phyloP scores from a whole-genome alignment of 495 filamentous ascomycete species.

The Hyphodiscus hymeniophilus region DNA sequence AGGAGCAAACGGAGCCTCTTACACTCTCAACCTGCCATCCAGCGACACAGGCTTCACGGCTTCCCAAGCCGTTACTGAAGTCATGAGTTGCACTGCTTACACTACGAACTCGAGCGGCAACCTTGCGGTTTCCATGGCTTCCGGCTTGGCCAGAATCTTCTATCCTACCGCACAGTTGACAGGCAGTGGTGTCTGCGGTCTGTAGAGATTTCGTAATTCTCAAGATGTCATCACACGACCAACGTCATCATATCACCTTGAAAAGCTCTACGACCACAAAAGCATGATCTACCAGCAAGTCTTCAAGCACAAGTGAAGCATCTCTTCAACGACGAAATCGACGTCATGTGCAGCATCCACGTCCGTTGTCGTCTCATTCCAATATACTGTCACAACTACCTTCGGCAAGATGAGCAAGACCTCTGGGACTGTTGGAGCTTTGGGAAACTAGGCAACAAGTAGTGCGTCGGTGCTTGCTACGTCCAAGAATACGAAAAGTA shows the following conservation, averaged over 20 bases:
- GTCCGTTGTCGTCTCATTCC: conserved; percentile 26
- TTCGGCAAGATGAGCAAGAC: conserved; percentile 39
- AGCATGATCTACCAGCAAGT: conserved; percentile 22
- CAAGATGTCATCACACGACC: not conserved
- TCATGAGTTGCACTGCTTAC: conserved; percentile 39
- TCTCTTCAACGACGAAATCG: conserved; percentile 36
- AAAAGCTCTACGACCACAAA: conserved; percentile 29
- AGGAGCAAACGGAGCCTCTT: conserved; percentile 36
- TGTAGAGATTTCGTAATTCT: not conserved
- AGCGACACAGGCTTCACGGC: conserved; percentile 30
- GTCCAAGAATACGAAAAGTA: conserved; percentile 12
- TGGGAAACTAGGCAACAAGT: conserved; percentile 17
- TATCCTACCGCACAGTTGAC: conserved; percentile 30
- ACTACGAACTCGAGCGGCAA: conserved; percentile 35
- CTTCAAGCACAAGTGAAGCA: conserved; percentile 21
- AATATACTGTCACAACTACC: conserved; percentile 32
- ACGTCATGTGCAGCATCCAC: conserved; percentile 24
- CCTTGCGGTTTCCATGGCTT: conserved; percentile 36
- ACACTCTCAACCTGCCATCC: conserved; percentile 38
- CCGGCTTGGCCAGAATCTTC: conserved; percentile 44
- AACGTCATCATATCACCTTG: conserved; percentile 4
- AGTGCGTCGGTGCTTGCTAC: conserved; percentile 16
- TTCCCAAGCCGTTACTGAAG: conserved; percentile 35
- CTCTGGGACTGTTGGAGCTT: conserved; percentile 22
- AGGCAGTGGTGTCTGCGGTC: conserved; percentile 32